Conservation (phyloP, 441 rosid species). For the Pelargonium australe region DNA sequence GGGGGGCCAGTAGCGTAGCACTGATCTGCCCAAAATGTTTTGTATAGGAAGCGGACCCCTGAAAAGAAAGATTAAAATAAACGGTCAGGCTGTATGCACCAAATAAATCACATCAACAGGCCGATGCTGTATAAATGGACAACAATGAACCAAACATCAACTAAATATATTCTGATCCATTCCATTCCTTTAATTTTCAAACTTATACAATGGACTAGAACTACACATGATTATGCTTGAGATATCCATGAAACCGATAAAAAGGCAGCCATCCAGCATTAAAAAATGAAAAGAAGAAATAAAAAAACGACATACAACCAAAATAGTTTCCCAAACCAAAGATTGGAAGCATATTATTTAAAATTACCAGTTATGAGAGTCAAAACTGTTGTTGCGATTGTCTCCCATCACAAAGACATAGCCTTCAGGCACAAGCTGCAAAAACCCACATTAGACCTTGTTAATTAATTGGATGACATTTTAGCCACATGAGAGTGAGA, state of each 20-base stretch:
- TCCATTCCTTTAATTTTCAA: too few relatives aligned
- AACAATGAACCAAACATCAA: neutral
- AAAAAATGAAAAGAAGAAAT: too few relatives aligned
- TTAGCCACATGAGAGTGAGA: neutral
- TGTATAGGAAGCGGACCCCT: constrained; percentile 72
- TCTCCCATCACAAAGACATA: constrained; percentile 68
- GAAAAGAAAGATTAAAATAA: constrained; percentile 19
- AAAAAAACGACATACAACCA: neutral
- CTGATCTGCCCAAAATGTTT: constrained; percentile 58
- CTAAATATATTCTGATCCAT: neutral
- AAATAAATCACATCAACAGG: constrained; percentile 2
- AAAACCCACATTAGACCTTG: constrained; percentile 4
- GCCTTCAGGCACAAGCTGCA: constrained; percentile 56
- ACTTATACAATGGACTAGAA: too few relatives aligned
- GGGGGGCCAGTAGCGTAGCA: constrained; percentile 69
- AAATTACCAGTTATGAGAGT: constrained; percentile 63
- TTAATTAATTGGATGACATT: neutral
- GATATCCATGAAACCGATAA: neutral
- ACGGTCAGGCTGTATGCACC: neutral
- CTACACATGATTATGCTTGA: neutral
- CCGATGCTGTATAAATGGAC: neutral
- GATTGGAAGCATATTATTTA: neutral
- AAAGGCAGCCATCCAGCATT: neutral
- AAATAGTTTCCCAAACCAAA: neutral
- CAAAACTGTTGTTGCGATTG: constrained; percentile 65